Conservation (phyloP, 441 rosid genomes). For the Croton laevigatus region DNA sequence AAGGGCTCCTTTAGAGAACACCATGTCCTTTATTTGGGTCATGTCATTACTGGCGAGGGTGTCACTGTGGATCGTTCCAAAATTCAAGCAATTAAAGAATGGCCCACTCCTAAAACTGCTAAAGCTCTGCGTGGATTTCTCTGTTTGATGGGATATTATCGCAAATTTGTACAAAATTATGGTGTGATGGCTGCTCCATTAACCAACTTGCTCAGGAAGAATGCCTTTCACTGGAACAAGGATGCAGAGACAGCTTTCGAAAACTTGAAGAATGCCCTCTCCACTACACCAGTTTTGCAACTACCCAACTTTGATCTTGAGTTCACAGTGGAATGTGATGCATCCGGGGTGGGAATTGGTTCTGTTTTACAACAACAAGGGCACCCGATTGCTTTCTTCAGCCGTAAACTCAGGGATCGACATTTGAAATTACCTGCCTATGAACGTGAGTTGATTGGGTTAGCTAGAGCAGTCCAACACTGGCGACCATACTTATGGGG, state of each 20-base stretch:
- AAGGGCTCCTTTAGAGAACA: background rate
- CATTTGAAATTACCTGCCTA: background rate
- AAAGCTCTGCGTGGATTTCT: background rate
- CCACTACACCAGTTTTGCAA: background rate
- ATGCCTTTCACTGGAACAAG: background rate
- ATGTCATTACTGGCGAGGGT: background rate
- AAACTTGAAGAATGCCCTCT: background rate
- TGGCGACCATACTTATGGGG: background rate
- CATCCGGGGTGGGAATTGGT: background rate
- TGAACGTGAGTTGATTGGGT: background rate
- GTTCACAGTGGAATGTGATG: background rate
- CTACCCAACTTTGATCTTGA: background rate
- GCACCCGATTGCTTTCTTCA: background rate
- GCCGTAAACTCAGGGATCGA: background rate
- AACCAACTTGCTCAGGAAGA: background rate
- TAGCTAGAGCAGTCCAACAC: background rate
- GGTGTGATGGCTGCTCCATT: background rate
- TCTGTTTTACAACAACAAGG: background rate
- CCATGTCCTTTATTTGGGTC: background rate
- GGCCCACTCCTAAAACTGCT: background rate
- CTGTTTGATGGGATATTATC: background rate
- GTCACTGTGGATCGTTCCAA: background rate
- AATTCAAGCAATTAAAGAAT: background rate
- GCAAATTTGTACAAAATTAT: background rate
- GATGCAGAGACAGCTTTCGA: background rate